Percentiles rank a stretch among this genome's conserved stretches.
phyloP scores from a whole-genome alignment of 495 filamentous ascomycete species.

The Penicillium nucicola region DNA sequence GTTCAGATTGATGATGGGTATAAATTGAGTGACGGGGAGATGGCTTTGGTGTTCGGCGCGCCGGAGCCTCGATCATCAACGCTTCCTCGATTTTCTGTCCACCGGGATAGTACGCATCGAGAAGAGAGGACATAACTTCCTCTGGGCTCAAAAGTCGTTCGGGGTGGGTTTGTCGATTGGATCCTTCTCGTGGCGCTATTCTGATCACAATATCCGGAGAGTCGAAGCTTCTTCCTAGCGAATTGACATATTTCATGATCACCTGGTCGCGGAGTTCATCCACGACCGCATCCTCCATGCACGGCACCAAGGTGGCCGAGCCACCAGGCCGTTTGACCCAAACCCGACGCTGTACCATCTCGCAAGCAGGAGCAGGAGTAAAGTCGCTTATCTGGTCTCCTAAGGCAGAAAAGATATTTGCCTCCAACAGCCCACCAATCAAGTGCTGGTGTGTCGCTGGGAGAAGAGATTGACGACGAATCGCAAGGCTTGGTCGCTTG shows the following conservation, averaged over 20 bases:
- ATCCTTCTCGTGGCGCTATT: constrained; percentile 52
- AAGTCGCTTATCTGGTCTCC: constrained; percentile 20
- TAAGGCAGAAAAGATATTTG: constrained; percentile 22
- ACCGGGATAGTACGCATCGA: constrained; percentile 85
- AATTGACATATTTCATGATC: constrained; percentile 88
- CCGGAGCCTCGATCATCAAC: constrained; percentile 82
- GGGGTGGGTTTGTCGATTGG: constrained; percentile 42
- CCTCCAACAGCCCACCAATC: constrained; percentile 40
- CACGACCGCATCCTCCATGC: constrained; percentile 84
- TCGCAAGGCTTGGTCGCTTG: constrained; percentile 42
- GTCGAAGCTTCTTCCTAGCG: constrained; percentile 82
- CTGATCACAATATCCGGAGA: constrained; percentile 78
- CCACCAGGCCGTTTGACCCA: constrained; percentile 87
- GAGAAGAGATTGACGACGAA: constrained; percentile 51
- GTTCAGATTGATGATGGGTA: constrained; percentile 57
- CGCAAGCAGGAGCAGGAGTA: constrained; percentile 16
- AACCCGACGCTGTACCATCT: constrained; percentile 69
- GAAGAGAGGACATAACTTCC: constrained; percentile 70
- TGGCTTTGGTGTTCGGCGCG: constrained; percentile 76
- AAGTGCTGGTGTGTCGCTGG: constrained; percentile 43
- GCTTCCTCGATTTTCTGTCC: constrained; percentile 91
- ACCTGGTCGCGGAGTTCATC: constrained; percentile 95
- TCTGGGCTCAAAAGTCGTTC: constrained; percentile 81
- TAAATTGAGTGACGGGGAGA: constrained; percentile 63
- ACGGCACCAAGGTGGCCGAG: constrained; percentile 82